Conservation (phyloP, 306 rosid species). For the Medicago arabica region DNA sequence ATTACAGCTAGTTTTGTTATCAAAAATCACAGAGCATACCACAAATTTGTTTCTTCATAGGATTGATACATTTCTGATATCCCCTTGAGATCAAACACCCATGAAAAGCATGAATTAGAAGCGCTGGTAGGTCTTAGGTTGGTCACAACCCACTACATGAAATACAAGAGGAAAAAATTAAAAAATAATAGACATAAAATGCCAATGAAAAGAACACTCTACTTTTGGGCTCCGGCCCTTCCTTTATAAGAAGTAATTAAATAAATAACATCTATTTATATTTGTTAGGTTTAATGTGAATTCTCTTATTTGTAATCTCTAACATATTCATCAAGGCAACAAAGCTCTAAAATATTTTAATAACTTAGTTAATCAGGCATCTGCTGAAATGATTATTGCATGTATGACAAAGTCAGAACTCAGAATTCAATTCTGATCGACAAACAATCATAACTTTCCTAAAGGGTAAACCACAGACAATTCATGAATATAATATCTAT, state of each 20-base stretch:
- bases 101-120: constrained; percentile 64
- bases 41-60: constrained; percentile 87
- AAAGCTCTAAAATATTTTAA: constrained; percentile 22
- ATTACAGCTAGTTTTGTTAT: constrained; percentile 19
- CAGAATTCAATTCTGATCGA: neutral
- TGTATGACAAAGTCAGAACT: constrained; percentile 17
- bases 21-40: constrained; percentile 55
- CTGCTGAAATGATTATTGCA: neutral
- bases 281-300: constrained; percentile 21
- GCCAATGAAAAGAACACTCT: constrained; percentile 16
- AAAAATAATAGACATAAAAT: constrained; percentile 8
- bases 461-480: constrained; percentile 4
- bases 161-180: constrained; percentile 2
- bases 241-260: neutral
- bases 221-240: neutral
- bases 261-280: constrained; percentile 10
- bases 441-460: constrained; percentile 10
- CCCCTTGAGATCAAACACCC: constrained; percentile 87
- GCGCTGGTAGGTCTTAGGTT: constrained; percentile 71
- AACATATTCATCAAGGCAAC: constrained; percentile 22
- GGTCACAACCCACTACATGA: constrained; percentile 90
- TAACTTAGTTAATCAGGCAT: constrained; percentile 30
- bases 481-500: neutral
- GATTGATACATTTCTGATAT: constrained; percentile 88
- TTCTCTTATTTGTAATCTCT: constrained; percentile 20